phyloP scores from a whole-genome alignment of 2,329 filamentous ascomycete genomes.

The Colletotrichum gigasporum region DNA sequence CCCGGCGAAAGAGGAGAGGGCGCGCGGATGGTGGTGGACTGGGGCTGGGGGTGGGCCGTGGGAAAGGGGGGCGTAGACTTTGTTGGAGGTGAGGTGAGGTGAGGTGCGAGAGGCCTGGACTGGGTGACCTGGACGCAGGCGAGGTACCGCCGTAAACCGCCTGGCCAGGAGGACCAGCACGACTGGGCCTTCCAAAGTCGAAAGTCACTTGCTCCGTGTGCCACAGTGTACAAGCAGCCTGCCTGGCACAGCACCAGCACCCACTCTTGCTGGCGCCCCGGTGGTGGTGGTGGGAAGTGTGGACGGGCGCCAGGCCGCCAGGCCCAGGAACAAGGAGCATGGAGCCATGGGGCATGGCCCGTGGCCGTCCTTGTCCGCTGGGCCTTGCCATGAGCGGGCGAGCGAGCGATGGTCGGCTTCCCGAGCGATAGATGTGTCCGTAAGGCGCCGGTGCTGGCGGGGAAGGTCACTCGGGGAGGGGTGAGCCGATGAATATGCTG shows the following conservation, averaged over 20 bases:
- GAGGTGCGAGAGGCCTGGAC: not conserved
- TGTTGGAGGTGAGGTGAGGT: not conserved
- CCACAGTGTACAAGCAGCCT: conserved; percentile 22
- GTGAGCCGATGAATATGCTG: conserved; percentile 8
- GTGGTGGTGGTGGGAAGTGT: conserved; percentile 17
- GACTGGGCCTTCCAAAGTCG: not conserved
- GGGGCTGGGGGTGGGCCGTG: conserved; percentile 7
- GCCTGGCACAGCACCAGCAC: conserved; percentile 5
- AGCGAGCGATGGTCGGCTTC: conserved; percentile 29
- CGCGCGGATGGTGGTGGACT: conserved; percentile 10
- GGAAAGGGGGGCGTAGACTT: conserved; percentile 5
- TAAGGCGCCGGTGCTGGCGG: conserved; percentile 28
- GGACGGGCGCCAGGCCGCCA: conserved; percentile 26
- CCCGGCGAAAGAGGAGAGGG: conserved; percentile 20
- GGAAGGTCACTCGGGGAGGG: conserved; percentile 30
- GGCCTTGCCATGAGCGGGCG: conserved; percentile 3
- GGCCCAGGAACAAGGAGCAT: conserved; percentile 31
- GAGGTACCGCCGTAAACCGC: too few relatives aligned
- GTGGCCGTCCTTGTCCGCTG: conserved; percentile 23
- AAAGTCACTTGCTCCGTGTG: not conserved
- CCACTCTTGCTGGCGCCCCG: too few relatives aligned
- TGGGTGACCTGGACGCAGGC: not conserved
- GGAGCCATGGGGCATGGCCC: conserved; percentile 28
- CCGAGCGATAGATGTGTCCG: conserved; percentile 27
- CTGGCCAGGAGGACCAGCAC: not conserved